These are phyloP conservation scores for Phytophthora pistaciae DNA, from an alignment of 352 stramenopile genomes.

Conservation along the genomic window DNA sequence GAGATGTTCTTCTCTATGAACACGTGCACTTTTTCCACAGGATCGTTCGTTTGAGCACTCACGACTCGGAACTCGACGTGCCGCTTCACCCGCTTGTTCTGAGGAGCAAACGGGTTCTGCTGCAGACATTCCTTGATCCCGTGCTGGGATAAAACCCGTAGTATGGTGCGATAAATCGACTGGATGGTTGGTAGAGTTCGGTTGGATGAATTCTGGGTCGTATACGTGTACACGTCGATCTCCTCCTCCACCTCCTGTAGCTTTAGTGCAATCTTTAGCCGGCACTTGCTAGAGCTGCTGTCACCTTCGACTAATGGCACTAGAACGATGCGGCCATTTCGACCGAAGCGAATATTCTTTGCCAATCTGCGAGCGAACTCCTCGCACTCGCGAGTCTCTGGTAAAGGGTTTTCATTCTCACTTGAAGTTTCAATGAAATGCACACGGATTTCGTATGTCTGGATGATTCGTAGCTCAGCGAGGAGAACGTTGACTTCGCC, in stretches of 20 bases:
- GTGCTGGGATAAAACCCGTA: conserved; percentile 55
- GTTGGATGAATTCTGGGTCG: conserved; percentile 20
- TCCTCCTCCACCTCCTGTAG: conserved; percentile 45
- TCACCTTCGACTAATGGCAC: conserved; percentile 19
- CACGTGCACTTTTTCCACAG: conserved; percentile 57
- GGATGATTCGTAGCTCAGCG: conserved; percentile 57
- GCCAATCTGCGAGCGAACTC: conserved; percentile 57
- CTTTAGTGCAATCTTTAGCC: conserved; percentile 49
- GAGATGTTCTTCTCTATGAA: conserved; percentile 70
- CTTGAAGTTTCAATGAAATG: conserved; percentile 30
- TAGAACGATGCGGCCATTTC: conserved; percentile 63
- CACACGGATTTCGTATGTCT: conserved; percentile 66
- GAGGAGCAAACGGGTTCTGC: conserved; percentile 62
- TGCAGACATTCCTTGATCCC: conserved; percentile 78
- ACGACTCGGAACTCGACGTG: conserved; percentile 61
- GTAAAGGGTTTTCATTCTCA: conserved; percentile 10
- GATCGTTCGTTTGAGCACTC: conserved; percentile 57
- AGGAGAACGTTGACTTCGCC: conserved; percentile 65
- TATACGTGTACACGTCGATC: conserved; percentile 59
- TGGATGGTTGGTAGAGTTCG: conserved; percentile 55
- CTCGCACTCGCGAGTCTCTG: conserved; percentile 29
- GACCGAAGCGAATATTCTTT: conserved; percentile 71
- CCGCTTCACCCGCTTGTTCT: conserved; percentile 56
- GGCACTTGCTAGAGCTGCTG: conserved; percentile 2
- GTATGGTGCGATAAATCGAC: conserved; percentile 56